Percentiles rank a stretch among this genome's conserved stretches.
phyloP scores from a whole-genome alignment of 2,329 filamentous ascomycete genomes.

The Rhinocladiella mackenziei region DNA sequence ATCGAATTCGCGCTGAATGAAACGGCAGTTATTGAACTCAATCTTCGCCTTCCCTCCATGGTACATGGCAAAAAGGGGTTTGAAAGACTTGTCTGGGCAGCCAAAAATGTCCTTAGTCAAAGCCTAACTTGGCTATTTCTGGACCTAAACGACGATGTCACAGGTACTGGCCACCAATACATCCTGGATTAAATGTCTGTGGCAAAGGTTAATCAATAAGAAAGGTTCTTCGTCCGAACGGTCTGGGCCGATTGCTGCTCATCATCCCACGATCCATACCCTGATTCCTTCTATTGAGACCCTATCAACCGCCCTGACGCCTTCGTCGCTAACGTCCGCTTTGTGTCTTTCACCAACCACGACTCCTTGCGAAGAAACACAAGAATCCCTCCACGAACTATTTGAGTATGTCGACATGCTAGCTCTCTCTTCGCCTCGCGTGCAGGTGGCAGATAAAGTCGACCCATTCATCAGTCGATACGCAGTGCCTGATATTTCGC shows the following conservation, averaged over 20 bases:
- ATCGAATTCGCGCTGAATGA: too few species aligned
- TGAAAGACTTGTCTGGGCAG: constrained; percentile 71
- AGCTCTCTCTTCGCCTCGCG: constrained; percentile 41
- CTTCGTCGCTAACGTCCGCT: constrained; percentile 4
- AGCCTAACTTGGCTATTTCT: constrained; percentile 31
- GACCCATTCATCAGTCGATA: constrained; percentile 27
- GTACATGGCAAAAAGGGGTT: constrained; percentile 78
- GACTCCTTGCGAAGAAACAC: constrained; percentile 44
- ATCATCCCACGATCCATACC: constrained; percentile 38
- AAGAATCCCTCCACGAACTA: constrained; percentile 57
- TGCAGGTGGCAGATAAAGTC: constrained; percentile 28
- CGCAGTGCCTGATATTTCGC: constrained; percentile 32
- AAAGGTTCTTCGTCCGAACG: background rate
- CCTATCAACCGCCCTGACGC: constrained; percentile 30
- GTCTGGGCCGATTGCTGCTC: constrained; percentile 9
- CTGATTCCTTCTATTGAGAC: constrained; percentile 30
- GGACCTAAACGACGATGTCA: constrained; percentile 14
- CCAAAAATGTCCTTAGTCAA: constrained; percentile 67
- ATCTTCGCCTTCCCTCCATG: constrained; percentile 73
- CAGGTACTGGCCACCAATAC: too few species aligned
- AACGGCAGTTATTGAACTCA: constrained; percentile 64
- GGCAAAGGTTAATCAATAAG: background rate
- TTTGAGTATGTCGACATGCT: constrained; percentile 62
- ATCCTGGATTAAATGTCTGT: background rate
- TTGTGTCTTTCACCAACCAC: constrained; percentile 25